phyloP scores from a whole-genome alignment of 2,329 filamentous ascomycete genomes.

The Aspergillus piperis region DNA sequence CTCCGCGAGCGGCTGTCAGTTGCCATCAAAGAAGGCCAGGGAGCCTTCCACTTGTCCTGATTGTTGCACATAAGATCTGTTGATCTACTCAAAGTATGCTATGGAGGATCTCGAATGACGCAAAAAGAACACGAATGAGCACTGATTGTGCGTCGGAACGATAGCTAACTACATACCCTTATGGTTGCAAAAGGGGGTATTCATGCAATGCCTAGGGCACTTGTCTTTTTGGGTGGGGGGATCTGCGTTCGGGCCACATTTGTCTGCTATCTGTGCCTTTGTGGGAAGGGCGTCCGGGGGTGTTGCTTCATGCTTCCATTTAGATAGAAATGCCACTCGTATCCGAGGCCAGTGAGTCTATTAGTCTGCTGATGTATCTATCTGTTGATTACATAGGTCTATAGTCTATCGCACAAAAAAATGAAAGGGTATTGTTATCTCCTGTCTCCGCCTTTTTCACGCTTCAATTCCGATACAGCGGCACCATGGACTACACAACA shows the following conservation, averaged over 20 bases:
- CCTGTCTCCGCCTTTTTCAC: slow-evolving; percentile 2
- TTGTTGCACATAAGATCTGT: not conserved
- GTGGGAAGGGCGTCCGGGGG: not conserved
- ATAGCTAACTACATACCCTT: slow-evolving; percentile 16
- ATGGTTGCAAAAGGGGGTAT: slow-evolving; percentile 19
- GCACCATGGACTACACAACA: slow-evolving; percentile 33
- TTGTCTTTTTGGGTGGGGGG: not conserved
- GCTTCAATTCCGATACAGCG: slow-evolving; percentile 28
- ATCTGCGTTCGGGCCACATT: not conserved
- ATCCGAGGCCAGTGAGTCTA: not conserved
- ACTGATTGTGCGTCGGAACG: slow-evolving; percentile 13
- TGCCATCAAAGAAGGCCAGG: slow-evolving; percentile 93
- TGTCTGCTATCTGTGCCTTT: not conserved
- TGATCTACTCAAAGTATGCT: not conserved
- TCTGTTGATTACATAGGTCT: not conserved
- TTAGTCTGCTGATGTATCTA: slow-evolving; percentile 8
- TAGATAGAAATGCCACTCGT: slow-evolving; percentile 11
- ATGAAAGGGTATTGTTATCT: slow-evolving; percentile 3
- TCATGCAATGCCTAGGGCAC: slow-evolving; percentile 5
- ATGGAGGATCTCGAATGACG: not conserved
- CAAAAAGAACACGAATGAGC: not conserved
- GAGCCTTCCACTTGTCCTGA: slow-evolving; percentile 91
- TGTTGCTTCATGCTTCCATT: slow-evolving; percentile 1
- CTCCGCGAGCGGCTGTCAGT: slow-evolving; percentile 77
- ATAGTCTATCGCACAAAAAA: not conserved